These are phyloP conservation scores for Ensete glaucum DNA, from an alignment of 176 grass and related monocot genomes.

Conservation along the genomic window DNA sequence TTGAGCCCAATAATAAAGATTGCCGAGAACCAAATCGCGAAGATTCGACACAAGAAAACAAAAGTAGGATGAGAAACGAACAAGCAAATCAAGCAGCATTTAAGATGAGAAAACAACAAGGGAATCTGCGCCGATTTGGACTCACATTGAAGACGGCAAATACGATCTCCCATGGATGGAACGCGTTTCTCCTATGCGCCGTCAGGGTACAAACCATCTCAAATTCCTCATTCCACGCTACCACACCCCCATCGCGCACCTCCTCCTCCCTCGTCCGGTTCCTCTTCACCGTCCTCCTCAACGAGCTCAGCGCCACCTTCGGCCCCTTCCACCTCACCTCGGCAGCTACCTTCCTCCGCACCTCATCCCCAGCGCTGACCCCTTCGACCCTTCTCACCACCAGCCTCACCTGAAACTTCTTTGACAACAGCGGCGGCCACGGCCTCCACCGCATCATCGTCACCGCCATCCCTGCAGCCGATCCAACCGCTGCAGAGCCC, in stretches of 20 bases:
- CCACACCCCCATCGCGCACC: slow-evolving; percentile 22
- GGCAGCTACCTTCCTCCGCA: slow-evolving; percentile 16
- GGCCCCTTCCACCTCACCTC: slow-evolving; percentile 68
- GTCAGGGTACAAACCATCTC: slow-evolving; percentile 43
- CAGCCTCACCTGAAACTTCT: slow-evolving; percentile 49
- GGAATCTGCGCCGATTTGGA: slow-evolving; percentile 11
- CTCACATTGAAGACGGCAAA: slow-evolving; percentile 77
- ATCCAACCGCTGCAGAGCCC: not conserved
- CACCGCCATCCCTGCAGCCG: slow-evolving; percentile 29
- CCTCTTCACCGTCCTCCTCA: slow-evolving; percentile 63
- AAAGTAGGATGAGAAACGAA: not conserved
- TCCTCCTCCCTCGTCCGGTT: slow-evolving; percentile 78
- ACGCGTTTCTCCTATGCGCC: slow-evolving; percentile 48
- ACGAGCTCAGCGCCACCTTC: slow-evolving; percentile 50
- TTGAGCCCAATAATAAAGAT: not conserved
- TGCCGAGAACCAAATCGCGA: not conserved
- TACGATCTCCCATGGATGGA: slow-evolving; percentile 70
- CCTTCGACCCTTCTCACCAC: slow-evolving; percentile 61
- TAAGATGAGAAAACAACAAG: not conserved
- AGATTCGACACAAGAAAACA: not conserved
- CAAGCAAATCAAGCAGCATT: not conserved
- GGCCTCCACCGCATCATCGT: slow-evolving; percentile 84
- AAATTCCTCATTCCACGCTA: slow-evolving; percentile 89
- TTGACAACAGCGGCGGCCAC: slow-evolving; percentile 48
- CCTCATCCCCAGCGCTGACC: slow-evolving; percentile 5